Evolutionary conservation across 768 basidiomycete species (phyloP).

Genomic region (Phanerochaete sordida): DNA sequence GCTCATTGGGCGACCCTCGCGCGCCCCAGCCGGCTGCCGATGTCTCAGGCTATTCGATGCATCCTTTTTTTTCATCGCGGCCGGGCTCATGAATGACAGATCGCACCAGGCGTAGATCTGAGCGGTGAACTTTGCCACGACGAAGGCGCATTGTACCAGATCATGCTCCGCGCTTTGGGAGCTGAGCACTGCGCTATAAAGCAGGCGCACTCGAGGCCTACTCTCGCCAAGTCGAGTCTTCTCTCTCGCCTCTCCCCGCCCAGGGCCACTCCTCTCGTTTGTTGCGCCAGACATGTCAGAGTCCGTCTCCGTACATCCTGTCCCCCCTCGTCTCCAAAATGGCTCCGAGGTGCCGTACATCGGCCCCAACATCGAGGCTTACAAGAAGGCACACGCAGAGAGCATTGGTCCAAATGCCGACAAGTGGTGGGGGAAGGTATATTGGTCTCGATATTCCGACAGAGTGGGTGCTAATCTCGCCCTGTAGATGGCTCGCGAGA

Average conservation of each 20-base stretch:
- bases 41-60: neutral
- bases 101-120: neutral
- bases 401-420: constrained; percentile 79
- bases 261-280: neutral
- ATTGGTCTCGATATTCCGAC: neutral
- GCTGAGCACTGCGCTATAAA: neutral
- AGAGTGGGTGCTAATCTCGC: no score
- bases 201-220: neutral
- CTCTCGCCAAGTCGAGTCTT: neutral
- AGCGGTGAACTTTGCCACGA: neutral
- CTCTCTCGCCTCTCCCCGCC: neutral
- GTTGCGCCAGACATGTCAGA: neutral
- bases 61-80: neutral
- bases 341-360: constrained; percentile 66
- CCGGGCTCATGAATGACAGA: neutral
- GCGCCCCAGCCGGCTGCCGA: neutral
- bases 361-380: constrained; percentile 46
- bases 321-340: constrained; percentile 64
- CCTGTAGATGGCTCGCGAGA: constrained; percentile 62
- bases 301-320: constrained; percentile 46
- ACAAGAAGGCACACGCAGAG: constrained; percentile 52
- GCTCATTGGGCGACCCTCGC: neutral
- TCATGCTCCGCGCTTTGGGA: neutral
- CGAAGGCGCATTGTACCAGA: neutral
- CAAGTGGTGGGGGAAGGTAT: constrained; percentile 82